Evolutionary conservation across 2,329 filamentous ascomycete genomes (phyloP).

Genomic region (Pyrenophora seminiperda): DNA sequence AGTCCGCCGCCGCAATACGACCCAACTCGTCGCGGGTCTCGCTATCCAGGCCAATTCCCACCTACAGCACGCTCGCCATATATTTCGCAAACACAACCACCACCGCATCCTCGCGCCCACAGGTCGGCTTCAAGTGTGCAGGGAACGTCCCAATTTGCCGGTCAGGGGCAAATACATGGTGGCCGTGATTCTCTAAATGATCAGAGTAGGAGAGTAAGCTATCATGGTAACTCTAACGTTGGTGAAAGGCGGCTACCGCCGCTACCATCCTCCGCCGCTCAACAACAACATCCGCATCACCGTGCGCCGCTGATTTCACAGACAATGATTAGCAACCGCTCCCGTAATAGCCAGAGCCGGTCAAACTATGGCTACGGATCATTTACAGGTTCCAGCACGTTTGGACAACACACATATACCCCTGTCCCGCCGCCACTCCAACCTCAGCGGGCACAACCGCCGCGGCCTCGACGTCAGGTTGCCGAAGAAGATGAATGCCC

Average conservation of each 20-base stretch:
- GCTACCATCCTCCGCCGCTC: slow-evolving; percentile 20
- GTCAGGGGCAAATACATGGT: slow-evolving; percentile 26
- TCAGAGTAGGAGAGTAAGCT: slow-evolving; percentile 31
- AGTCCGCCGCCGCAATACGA: slow-evolving; percentile 60
- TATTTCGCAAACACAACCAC: slow-evolving; percentile 8
- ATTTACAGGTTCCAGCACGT: slow-evolving; percentile 23
- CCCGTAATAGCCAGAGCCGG: slow-evolving; percentile 10
- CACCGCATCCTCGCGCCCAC: slow-evolving; percentile 27
- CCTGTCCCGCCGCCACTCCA: slow-evolving; percentile 18
- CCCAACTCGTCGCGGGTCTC: slow-evolving; percentile 6
- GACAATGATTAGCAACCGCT: slow-evolving; percentile 6
- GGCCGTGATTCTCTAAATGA: slow-evolving; percentile 27
- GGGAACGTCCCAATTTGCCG: slow-evolving; percentile 21
- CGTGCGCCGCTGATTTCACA: slow-evolving; percentile 19
- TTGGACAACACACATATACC: slow-evolving; percentile 21
- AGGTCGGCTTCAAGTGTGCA: slow-evolving; percentile 29
- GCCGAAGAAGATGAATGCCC: slow-evolving; percentile 79
- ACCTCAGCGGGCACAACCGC: slow-evolving; percentile 24
- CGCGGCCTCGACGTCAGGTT: slow-evolving; percentile 39
- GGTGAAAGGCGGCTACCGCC: slow-evolving; percentile 36
- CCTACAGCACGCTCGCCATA: slow-evolving; percentile 16
- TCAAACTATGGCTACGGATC: slow-evolving; percentile 16
- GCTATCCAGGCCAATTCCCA: slow-evolving; percentile 6
- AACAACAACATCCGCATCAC: slow-evolving; percentile 17
- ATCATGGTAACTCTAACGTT: slow-evolving; percentile 27